Conservation (phyloP, 306 rosid species). For the barrel medic (Medicago truncatula) region MtrunA17r5.0-ANR NC_053044.1:40114501-40115000, state of each 20-base stretch:
- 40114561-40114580: conserved; percentile 64
- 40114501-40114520: conserved; percentile 98
- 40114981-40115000: conserved; percentile 18
- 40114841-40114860: conserved; percentile 27
- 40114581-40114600: conserved; percentile 25
- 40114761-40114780: conserved; percentile 97
- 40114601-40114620: conserved; percentile 31
- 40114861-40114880: conserved; percentile 12
- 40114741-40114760: conserved; percentile 85
- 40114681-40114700: conserved; percentile 22
- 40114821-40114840: conserved; percentile 7
- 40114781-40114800: conserved; percentile 96
- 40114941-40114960: conserved; percentile 29
- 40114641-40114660: conserved; percentile 6
- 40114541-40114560: conserved; percentile 97
- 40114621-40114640: conserved; percentile 26
- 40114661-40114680: conserved; percentile 20
- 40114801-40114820: conserved; percentile 29
- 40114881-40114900: conserved; percentile 19
- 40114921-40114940: conserved; percentile 38
- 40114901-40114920: conserved; percentile 19
- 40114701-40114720: conserved; percentile 91
- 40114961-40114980: conserved; percentile 10
- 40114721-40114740: conserved; percentile 98
- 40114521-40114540: conserved; percentile 99